Base-by-base conservation (phyloP, 441 rosid genomes). In the Oxalis stricta region DNA sequence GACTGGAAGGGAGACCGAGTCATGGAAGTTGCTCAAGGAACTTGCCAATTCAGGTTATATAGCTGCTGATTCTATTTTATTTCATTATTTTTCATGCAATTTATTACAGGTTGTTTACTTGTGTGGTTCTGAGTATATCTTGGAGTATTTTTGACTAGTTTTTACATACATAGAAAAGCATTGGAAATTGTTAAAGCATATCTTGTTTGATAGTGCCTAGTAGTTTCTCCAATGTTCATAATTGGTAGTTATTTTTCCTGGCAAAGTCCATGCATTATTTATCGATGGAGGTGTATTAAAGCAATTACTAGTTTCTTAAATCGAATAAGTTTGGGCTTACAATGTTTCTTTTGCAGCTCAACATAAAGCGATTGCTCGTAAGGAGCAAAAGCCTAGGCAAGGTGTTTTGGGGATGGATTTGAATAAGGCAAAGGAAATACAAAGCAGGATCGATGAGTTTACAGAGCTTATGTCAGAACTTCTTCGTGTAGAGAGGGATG, bases 11-110 rank as follows among this genome's bases (percentile, higher is more conserved):
- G 55, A 70, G 47, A 69, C 85, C 0, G 60, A 78, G 60, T 80
- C 93, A 22, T 89, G 96, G 98, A 80, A 71, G 70, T 56, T 89
- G 61, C 84, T 89, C 45, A 89, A 89, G 61, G 86, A 89, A 45
- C 79, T 89, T 14, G 96, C 96, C 10, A 64, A 58, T 67, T 89
- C 95, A 65, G 88, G 96, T 86, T 61, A 50, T 37, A 47, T 45
- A n/a, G n/a, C n/a, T n/a, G n/a, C n/a, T n/a, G n/a, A n/a, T 46
- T 41, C 36, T 1, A 31, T 12, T 21, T 37, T 10, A 32, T 30
- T 13, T n/a, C 20, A 18, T 22, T 39, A 33, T 15, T 35, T 32
- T 1, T 12, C 26, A 29, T 38, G 10, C 18, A 39, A 9, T 18
- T 8, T n/a, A 19, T 13, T 26, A 24, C 28, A 24, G 8, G 28